Percentiles rank a stretch among this genome's conserved stretches.
Conservation (phyloP, 352 stramenopile species). For the Vaucheria bursata region DNA sequence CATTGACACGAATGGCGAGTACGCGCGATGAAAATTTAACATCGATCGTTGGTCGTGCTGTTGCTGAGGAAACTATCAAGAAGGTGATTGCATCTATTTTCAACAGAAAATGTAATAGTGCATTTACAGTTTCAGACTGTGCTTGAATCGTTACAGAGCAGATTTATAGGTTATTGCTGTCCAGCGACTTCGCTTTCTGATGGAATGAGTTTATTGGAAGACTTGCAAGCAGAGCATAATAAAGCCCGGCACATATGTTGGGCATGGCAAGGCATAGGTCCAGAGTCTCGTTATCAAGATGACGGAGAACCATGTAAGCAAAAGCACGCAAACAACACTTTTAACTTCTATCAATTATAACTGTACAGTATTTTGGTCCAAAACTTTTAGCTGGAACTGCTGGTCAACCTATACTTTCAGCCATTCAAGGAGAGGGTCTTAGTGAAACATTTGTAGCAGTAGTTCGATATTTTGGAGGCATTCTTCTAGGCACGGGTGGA, state of each 20-base stretch:
- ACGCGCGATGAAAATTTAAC: too few species aligned
- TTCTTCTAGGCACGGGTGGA: conserved; percentile 50
- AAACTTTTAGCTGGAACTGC: conserved; percentile 46
- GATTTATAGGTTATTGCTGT: conserved; percentile 31
- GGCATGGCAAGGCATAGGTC: conserved; percentile 38
- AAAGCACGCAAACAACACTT: background rate
- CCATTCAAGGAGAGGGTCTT: conserved; percentile 46
- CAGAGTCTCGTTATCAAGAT: conserved; percentile 35
- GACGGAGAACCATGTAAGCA: conserved; percentile 46
- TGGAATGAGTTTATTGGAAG: conserved; percentile 17
- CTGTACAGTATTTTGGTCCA: background rate
- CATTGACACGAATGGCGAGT: too few species aligned
- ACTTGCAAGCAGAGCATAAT: conserved; percentile 18
- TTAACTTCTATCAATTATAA: conserved; percentile 4
- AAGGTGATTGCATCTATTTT: too few species aligned
- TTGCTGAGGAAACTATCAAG: too few species aligned
- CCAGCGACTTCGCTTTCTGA: conserved; percentile 34
- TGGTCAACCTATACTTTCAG: conserved; percentile 46
- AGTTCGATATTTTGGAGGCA: conserved; percentile 49
- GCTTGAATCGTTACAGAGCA: conserved; percentile 16
- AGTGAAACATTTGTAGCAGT: conserved; percentile 47
- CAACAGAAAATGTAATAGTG: too few species aligned
- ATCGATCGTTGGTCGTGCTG: too few species aligned
- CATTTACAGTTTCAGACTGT: too few species aligned
- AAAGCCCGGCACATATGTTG: conserved; percentile 52